These are phyloP conservation scores for Marasmius oreades DNA, from an alignment of 1,284 basidiomycete genomes.

Conservation along the genomic window DNA sequence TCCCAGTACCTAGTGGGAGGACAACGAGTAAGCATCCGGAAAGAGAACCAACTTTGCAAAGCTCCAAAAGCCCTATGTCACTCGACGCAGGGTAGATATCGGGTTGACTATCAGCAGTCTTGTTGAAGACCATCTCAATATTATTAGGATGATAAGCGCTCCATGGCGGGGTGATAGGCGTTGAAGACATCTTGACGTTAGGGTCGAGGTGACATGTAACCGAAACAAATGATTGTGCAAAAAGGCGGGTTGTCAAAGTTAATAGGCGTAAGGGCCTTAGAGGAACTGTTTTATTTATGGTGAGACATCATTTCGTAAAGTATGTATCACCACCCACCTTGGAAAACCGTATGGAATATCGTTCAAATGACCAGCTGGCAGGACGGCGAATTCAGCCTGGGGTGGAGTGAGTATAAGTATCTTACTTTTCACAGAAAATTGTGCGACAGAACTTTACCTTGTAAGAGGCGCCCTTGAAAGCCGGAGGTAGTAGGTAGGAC, in stretches of 20 bases:
- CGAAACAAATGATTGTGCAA: constrained; percentile 35
- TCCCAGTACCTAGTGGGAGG: neutral
- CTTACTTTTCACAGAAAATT: too few relatives aligned
- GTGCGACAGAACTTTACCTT: too few relatives aligned
- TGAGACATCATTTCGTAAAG: neutral
- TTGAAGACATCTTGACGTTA: constrained; percentile 28
- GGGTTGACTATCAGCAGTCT: constrained; percentile 23
- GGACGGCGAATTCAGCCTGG: too few relatives aligned
- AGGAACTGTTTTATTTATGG: constrained; percentile 14
- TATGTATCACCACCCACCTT: constrained; percentile 14
- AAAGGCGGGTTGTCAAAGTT: constrained; percentile 34
- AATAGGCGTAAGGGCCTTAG: neutral
- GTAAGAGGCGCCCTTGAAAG: too few relatives aligned
- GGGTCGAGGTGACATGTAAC: constrained; percentile 33
- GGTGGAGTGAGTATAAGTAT: too few relatives aligned
- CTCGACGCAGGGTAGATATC: constrained; percentile 23
- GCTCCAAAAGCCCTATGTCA: constrained; percentile 20
- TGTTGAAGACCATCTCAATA: constrained; percentile 35
- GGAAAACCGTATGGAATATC: constrained; percentile 28
- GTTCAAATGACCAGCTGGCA: too few relatives aligned
- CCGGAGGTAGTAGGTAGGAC: constrained; percentile 33
- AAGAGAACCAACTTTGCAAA: constrained; percentile 23
- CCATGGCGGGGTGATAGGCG: constrained; percentile 30
- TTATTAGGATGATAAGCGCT: constrained; percentile 17
- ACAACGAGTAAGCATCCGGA: neutral